Evolutionary conservation across 345 rosid species (phyloP).

Genomic region (Euclidium syriacum): DNA sequence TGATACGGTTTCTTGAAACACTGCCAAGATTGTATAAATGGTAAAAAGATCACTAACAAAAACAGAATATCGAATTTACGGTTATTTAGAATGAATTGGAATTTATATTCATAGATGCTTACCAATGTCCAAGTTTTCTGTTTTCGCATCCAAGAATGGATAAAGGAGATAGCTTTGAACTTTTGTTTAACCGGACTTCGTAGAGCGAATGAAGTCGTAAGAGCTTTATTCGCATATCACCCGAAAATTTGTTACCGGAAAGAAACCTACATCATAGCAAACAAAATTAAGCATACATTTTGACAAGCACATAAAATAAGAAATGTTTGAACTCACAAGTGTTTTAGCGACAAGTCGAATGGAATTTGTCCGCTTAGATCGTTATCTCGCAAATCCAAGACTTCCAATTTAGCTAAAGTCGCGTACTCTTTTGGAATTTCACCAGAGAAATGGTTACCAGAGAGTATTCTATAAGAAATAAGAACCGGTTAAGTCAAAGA

Average conservation of each 20-base stretch:
- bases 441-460: slow-evolving; percentile 55
- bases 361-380: slow-evolving; percentile 66
- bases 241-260: slow-evolving; percentile 54
- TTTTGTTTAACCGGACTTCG: slow-evolving; percentile 49
- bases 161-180: slow-evolving; percentile 23
- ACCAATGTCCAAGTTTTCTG: slow-evolving; percentile 68
- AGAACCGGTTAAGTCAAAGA: slow-evolving; percentile 17
- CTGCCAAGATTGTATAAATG: slow-evolving; percentile 27
- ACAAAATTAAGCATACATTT: slow-evolving; percentile 13
- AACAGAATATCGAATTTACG: neutral
- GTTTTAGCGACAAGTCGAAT: slow-evolving; percentile 41
- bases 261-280: slow-evolving; percentile 54
- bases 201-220: slow-evolving; percentile 42
- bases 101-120: slow-evolving; percentile 27
- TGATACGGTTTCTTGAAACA: slow-evolving; percentile 46
- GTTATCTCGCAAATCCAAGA: slow-evolving; percentile 76
- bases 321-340: slow-evolving; percentile 59
- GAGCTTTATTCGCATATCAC: slow-evolving; percentile 38
- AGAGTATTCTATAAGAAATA: slow-evolving; percentile 38
- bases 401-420: slow-evolving; percentile 45
- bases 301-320: slow-evolving; percentile 39
- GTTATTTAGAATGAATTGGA: neutral
- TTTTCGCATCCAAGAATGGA: slow-evolving; percentile 32
- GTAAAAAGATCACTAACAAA: neutral
- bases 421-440: slow-evolving; percentile 70